Evolutionary conservation across 805 yeast genomes (phyloP).

Genomic region (Saturnispora hagleri): DNA sequence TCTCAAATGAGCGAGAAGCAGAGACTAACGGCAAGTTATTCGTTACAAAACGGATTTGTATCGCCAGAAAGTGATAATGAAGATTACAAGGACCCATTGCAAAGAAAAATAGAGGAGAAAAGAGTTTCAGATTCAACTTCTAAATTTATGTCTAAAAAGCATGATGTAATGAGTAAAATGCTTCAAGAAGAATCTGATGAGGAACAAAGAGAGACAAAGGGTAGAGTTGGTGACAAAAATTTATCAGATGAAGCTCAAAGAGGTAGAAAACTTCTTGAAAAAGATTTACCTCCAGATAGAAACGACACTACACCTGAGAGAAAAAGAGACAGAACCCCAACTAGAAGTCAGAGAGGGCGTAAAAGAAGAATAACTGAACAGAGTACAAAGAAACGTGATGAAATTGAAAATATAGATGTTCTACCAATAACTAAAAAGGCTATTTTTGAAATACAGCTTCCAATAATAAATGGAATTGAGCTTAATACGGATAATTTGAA

Average conservation of each 20-base stretch:
- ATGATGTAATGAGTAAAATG: not conserved
- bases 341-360: conserved; percentile 4
- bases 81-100: not conserved
- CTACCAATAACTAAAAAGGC: not conserved
- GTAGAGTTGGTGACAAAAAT: conserved; percentile 13
- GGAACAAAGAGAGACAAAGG: conserved; percentile 32
- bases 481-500: conserved; percentile 40
- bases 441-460: conserved; percentile 9
- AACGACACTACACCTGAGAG: not conserved
- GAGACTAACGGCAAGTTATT: not conserved
- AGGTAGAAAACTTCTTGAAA: conserved; percentile 3
- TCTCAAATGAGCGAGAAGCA: not conserved
- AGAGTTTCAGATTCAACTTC: not conserved
- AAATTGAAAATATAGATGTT: not conserved
- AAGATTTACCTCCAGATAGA: not conserved
- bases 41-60: not conserved
- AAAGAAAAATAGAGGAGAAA: not conserved
- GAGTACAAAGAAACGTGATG: not conserved
- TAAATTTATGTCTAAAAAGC: conserved; percentile 15
- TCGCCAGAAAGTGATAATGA: not conserved
- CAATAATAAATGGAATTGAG: conserved; percentile 28
- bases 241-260: conserved; percentile 15
- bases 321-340: conserved; percentile 16
- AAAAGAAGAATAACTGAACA: not conserved
- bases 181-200: conserved; percentile 41